Evolutionary conservation across 495 filamentous ascomycete genomes (phyloP).

Genomic region (Tuber melanosporum): DNA sequence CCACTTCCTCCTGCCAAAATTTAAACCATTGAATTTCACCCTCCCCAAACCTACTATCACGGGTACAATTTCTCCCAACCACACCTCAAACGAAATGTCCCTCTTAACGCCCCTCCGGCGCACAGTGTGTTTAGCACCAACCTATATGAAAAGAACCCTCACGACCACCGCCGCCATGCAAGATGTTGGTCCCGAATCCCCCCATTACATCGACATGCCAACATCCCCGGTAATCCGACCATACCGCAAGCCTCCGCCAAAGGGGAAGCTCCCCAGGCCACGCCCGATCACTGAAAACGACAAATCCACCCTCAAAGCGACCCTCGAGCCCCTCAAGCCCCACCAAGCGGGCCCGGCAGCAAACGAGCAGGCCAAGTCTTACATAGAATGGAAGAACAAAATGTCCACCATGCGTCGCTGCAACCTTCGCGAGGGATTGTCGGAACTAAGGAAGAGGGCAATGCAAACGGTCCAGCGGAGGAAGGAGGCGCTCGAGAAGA

Average conservation of each 20-base stretch:
- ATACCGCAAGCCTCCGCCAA: slow-evolving; percentile 43
- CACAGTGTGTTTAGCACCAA: background rate
- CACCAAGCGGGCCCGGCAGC: background rate
- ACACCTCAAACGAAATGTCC: background rate
- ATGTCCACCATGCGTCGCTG: slow-evolving; percentile 56
- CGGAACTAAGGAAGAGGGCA: slow-evolving; percentile 47
- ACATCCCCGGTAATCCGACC: slow-evolving; percentile 42
- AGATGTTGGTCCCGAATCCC: slow-evolving; percentile 58
- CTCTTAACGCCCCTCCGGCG: background rate
- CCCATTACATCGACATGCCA: slow-evolving; percentile 67
- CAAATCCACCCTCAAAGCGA: slow-evolving; percentile 50
- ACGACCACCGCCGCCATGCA: slow-evolving; percentile 41
- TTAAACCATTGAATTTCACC: background rate
- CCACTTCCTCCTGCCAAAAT: background rate
- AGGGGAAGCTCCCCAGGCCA: slow-evolving; percentile 66
- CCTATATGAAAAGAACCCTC: slow-evolving; percentile 42
- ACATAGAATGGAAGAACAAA: slow-evolving; percentile 56
- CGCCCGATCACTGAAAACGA: slow-evolving; percentile 54
- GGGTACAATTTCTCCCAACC: background rate
- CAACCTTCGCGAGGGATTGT: slow-evolving; percentile 59
- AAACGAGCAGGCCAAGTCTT: slow-evolving; percentile 46
- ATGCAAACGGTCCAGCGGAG: slow-evolving; percentile 6
- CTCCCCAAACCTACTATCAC: background rate
- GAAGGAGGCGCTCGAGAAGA: slow-evolving; percentile 12
- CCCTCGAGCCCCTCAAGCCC: slow-evolving; percentile 39